A percentile compares a stretch with the other conserved stretches of the same genome.
phyloP scores from a whole-genome alignment of 768 basidiomycete genomes.

The Mycena amicta region DNA sequence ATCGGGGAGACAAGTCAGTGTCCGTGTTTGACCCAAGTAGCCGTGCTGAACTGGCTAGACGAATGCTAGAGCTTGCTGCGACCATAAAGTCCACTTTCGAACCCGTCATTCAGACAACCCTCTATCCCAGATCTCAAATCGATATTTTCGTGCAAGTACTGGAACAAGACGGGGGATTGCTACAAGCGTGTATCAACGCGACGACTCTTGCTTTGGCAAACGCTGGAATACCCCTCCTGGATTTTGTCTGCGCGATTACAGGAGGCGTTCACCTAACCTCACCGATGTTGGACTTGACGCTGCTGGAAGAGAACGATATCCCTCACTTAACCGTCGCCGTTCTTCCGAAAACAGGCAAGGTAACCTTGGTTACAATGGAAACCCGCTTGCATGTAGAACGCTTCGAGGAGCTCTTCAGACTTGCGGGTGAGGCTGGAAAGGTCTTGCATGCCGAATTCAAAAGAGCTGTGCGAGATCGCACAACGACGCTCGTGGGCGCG shows the following conservation, averaged over 20 bases:
- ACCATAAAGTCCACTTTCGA: slow-evolving; percentile 95
- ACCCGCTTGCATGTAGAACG: slow-evolving; percentile 90
- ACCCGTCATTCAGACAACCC: slow-evolving; percentile 84
- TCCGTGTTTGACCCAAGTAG: no score
- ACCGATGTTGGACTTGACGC: slow-evolving; percentile 85
- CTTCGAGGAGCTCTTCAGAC: slow-evolving; percentile 84
- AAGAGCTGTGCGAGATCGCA: slow-evolving; percentile 62
- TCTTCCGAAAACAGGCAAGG: slow-evolving; percentile 83
- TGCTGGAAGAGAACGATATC: slow-evolving; percentile 87
- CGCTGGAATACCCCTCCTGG: slow-evolving; percentile 87
- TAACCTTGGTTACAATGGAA: slow-evolving; percentile 91
- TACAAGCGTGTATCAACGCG: slow-evolving; percentile 92
- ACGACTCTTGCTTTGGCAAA: slow-evolving; percentile 89
- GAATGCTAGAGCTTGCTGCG: slow-evolving; percentile 82
- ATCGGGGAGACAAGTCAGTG: slow-evolving; percentile 85
- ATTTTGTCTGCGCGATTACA: slow-evolving; percentile 89
- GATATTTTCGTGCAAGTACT: slow-evolving; percentile 92
- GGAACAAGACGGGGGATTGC: slow-evolving; percentile 90
- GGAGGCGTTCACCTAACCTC: slow-evolving; percentile 83
- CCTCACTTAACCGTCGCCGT: slow-evolving; percentile 88
- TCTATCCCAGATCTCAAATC: slow-evolving; percentile 94
- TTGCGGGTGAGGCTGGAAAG: slow-evolving; percentile 77
- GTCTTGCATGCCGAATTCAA: slow-evolving; percentile 88
- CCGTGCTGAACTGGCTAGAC: no score
- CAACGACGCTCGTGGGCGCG: slow-evolving; percentile 60